Evolutionary conservation across 148 eudicot species (phyloP).

Genomic region (Silene latifolia): DNA sequence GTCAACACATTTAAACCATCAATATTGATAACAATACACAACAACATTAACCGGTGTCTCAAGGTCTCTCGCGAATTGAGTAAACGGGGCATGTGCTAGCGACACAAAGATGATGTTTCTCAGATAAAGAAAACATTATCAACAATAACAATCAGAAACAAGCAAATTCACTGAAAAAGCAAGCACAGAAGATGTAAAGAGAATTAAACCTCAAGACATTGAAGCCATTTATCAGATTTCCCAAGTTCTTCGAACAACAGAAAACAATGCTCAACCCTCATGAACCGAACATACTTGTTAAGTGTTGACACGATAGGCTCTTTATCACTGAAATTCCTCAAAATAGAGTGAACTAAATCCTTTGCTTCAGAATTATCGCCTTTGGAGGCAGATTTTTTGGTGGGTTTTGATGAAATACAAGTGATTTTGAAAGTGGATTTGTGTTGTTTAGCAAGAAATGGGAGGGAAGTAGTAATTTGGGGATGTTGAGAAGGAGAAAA

Average conservation of each 20-base stretch:
- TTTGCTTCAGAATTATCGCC: slow-evolving; percentile 38
- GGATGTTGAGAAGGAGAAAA: slow-evolving; percentile 15
- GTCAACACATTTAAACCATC: no score
- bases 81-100: no score
- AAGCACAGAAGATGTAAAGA: background rate
- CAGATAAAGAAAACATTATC: background rate
- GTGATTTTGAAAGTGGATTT: slow-evolving; percentile 19
- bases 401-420: slow-evolving; percentile 31
- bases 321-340: slow-evolving; percentile 53
- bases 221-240: slow-evolving; percentile 75
- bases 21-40: no score
- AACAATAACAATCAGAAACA: background rate
- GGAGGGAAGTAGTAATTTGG: slow-evolving; percentile 11
- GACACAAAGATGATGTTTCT: no score
- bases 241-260: slow-evolving; percentile 87
- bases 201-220: slow-evolving; percentile 82
- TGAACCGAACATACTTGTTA: slow-evolving; percentile 57
- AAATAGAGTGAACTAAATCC: slow-evolving; percentile 50
- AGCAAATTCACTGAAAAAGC: background rate
- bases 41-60: no score
- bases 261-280: slow-evolving; percentile 92
- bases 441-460: background rate
- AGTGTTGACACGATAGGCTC: slow-evolving; percentile 52
- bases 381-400: slow-evolving; percentile 28
- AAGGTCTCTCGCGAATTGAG: no score